A percentile compares a stretch with the other conserved stretches of the same genome.
phyloP scores from a whole-genome alignment of 1,284 basidiomycete genomes.

The Schizopora paradoxa region DNA sequence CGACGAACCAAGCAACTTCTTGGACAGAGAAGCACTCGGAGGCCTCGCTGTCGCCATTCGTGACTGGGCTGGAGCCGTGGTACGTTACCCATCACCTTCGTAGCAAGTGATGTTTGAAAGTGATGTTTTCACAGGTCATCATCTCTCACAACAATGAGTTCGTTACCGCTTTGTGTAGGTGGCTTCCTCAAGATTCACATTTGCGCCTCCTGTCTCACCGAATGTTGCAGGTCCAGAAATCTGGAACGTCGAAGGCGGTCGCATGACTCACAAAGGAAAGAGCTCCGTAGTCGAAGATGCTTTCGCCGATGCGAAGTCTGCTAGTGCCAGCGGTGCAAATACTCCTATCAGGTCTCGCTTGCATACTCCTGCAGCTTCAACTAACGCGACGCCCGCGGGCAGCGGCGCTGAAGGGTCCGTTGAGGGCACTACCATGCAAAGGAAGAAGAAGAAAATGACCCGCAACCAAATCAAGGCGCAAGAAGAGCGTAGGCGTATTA shows the following conservation, averaged over 20 bases:
- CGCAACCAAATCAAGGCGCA: conserved; percentile 87
- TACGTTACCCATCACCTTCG: conserved; percentile 31
- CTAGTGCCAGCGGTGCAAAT: conserved; percentile 57
- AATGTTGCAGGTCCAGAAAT: conserved; percentile 63
- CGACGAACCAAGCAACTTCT: conserved; percentile 96
- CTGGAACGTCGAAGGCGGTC: conserved; percentile 77
- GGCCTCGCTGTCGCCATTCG: conserved; percentile 94
- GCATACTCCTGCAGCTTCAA: conserved; percentile 60
- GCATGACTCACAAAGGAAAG: conserved; percentile 86
- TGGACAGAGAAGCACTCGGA: conserved; percentile 85
- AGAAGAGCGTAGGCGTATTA: conserved; percentile 73
- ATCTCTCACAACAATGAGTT: conserved; percentile 97
- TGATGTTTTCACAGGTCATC: conserved; percentile 58
- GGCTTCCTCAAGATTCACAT: conserved; percentile 16
- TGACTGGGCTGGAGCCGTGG: conserved; percentile 94
- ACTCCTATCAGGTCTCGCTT: conserved; percentile 62
- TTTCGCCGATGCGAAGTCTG: conserved; percentile 54
- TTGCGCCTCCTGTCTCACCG: conserved; percentile 11
- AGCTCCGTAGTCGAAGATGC: conserved; percentile 76
- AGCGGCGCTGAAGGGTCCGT: conserved; percentile 63
- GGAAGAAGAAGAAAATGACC: conserved; percentile 89
- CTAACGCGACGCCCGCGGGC: conserved; percentile 60
- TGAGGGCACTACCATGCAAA: conserved; percentile 38
- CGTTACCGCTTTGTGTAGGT: conserved; percentile 79
- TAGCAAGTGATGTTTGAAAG: conserved; percentile 18